A percentile compares a stretch with the other conserved stretches of the same genome.
Evolutionary conservation across 2,329 filamentous ascomycete genomes (phyloP).

Genomic region (Ampelomyces quisqualis): DNA sequence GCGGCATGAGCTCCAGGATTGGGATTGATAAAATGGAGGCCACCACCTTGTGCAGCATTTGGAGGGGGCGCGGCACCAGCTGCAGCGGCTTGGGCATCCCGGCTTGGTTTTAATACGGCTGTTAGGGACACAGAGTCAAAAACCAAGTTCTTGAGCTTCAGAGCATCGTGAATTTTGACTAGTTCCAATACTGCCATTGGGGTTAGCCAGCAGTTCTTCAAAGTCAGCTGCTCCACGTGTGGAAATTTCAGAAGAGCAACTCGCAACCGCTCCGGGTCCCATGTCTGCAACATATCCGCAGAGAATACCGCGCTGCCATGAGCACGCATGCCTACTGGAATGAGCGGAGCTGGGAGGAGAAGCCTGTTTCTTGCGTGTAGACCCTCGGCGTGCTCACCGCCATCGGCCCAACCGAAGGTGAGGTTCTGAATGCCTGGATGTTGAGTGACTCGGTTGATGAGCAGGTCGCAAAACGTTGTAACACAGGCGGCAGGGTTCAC

Average conservation of each 20-base stretch:
- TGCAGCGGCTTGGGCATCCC: constrained; percentile 7
- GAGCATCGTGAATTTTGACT: constrained; percentile 51
- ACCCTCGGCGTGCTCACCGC: constrained; percentile 66
- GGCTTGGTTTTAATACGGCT: constrained; percentile 20
- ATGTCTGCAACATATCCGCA: constrained; percentile 10
- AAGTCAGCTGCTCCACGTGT: constrained; percentile 58
- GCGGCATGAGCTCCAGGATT: constrained; percentile 10
- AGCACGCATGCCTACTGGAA: constrained; percentile 20
- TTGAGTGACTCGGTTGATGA: constrained; percentile 53
- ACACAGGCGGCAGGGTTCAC: constrained; percentile 57
- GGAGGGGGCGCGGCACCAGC: neutral
- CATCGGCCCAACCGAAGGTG: constrained; percentile 66
- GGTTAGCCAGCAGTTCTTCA: constrained; percentile 69
- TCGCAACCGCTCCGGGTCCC: constrained; percentile 14
- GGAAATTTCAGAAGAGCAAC: constrained; percentile 54
- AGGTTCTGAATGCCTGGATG: constrained; percentile 57
- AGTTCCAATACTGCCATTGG: constrained; percentile 59
- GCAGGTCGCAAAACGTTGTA: constrained; percentile 53
- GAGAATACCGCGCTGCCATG: constrained; percentile 5
- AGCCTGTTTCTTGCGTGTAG: constrained; percentile 62
- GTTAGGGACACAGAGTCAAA: constrained; percentile 67
- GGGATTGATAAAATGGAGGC: constrained; percentile 3
- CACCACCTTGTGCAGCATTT: neutral
- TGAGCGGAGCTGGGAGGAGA: constrained; percentile 62
- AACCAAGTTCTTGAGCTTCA: constrained; percentile 55